phyloP scores from a whole-genome alignment of 208 protist genomes.

The Acanthamoeba castellanii region DNA sequence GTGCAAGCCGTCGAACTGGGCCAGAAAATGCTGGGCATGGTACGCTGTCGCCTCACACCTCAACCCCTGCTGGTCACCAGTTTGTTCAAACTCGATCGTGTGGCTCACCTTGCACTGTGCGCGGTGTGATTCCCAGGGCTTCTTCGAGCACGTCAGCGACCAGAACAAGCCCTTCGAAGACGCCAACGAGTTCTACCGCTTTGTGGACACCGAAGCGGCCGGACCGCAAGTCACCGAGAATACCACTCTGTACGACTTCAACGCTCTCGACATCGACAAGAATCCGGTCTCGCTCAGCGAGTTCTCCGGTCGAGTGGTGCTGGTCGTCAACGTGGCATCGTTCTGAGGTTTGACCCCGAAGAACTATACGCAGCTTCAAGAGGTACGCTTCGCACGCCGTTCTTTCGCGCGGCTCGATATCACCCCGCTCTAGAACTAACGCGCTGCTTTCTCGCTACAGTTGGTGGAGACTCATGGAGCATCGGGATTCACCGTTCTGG shows the following conservation, averaged over 20 bases:
- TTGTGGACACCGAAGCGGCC: neutral
- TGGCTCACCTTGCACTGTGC: neutral
- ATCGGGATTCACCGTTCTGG: conserved; percentile 19
- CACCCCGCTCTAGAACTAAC: neutral
- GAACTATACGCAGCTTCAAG: conserved; percentile 72
- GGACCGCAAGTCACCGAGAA: conserved; percentile 26
- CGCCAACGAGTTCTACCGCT: conserved; percentile 45
- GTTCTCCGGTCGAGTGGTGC: conserved; percentile 20
- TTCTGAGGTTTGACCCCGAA: conserved; percentile 67
- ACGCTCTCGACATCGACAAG: conserved; percentile 49
- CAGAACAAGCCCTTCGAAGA: conserved; percentile 21
- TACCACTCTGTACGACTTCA: conserved; percentile 58
- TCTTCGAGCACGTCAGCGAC: conserved; percentile 34
- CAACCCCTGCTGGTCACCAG: too few relatives aligned
- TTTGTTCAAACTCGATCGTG: too few relatives aligned
- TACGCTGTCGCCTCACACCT: neutral
- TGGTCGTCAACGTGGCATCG: conserved; percentile 76
- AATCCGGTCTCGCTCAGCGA: conserved; percentile 41
- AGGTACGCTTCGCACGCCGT: neutral
- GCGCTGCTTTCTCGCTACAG: neutral
- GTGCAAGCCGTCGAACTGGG: conserved; percentile 28
- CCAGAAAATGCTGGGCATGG: conserved; percentile 24
- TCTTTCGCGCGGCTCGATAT: neutral
- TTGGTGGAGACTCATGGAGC: conserved; percentile 24
- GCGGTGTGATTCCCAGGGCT: neutral